Conservation (phyloP, 768 basidiomycete genomes). For the Phaeolepiota aurea region DNA sequence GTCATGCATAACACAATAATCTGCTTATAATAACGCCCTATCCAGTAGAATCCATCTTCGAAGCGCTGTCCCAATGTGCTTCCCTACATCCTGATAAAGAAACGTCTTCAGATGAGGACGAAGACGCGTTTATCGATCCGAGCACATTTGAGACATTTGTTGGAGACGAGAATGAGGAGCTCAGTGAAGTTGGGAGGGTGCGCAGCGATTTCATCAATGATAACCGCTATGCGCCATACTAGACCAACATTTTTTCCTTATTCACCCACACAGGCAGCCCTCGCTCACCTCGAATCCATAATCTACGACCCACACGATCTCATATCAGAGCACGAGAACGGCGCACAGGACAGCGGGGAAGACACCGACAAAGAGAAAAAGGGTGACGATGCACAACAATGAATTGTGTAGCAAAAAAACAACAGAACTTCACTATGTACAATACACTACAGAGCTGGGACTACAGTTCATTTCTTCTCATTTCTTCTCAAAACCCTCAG, state of each 20-base stretch:
- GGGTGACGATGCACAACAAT: background rate
- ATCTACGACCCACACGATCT: constrained; percentile 44
- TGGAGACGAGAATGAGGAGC: constrained; percentile 59
- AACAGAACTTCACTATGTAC: background rate
- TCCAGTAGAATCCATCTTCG: constrained; percentile 78
- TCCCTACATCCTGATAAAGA: constrained; percentile 70
- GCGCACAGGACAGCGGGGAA: constrained; percentile 9
- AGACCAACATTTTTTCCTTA: constrained; percentile 31
- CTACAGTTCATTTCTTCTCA: too few relatives aligned
- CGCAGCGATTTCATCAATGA: constrained; percentile 80
- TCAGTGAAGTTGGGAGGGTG: constrained; percentile 88
- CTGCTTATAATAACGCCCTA: background rate
- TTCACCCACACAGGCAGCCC: constrained; percentile 52
- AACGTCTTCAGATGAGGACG: constrained; percentile 32
- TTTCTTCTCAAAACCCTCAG: too few relatives aligned
- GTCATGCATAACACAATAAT: constrained; percentile 19
- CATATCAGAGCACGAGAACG: constrained; percentile 5
- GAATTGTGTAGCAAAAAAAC: background rate
- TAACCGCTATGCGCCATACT: constrained; percentile 81
- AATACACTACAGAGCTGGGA: too few relatives aligned
- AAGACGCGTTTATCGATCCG: constrained; percentile 49
- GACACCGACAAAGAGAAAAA: constrained; percentile 6
- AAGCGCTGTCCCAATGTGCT: constrained; percentile 79
- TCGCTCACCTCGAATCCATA: constrained; percentile 77
- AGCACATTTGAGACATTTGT: constrained; percentile 45